Evolutionary conservation across 768 basidiomycete genomes (phyloP).

Genomic region (Boletus barrowsii): DNA sequence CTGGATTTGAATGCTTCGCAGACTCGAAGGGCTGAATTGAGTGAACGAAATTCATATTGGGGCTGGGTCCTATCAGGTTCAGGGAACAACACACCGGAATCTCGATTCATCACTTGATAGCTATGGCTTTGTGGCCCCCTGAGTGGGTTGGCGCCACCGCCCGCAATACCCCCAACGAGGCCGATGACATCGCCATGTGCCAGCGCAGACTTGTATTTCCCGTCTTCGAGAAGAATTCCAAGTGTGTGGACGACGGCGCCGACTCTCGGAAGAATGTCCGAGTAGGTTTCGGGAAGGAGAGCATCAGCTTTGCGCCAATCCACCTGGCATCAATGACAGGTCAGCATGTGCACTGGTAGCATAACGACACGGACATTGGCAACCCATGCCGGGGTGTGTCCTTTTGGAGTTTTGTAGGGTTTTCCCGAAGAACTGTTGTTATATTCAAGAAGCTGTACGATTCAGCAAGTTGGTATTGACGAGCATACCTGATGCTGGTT

Average conservation of each 20-base stretch:
- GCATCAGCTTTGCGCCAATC: constrained; percentile 87
- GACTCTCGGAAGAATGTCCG: constrained; percentile 58
- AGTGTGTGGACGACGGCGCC: constrained; percentile 91
- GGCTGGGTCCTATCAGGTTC: constrained; percentile 1
- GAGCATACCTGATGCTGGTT: constrained; percentile 75
- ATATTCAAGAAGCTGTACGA: neutral
- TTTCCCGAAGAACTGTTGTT: constrained; percentile 74
- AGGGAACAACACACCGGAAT: constrained; percentile 64
- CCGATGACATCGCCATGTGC: constrained; percentile 53
- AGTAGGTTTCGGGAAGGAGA: constrained; percentile 71
- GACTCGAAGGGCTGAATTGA: constrained; percentile 60
- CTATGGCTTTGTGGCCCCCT: constrained; percentile 39
- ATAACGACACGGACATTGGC: constrained; percentile 49
- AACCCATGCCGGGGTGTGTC: constrained; percentile 86
- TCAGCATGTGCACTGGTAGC: constrained; percentile 5
- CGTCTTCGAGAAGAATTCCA: constrained; percentile 82
- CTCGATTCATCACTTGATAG: constrained; percentile 85
- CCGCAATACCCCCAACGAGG: constrained; percentile 47
- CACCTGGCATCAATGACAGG: constrained; percentile 48
- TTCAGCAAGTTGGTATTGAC: neutral
- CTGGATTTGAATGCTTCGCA: constrained; percentile 72
- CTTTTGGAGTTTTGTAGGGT: constrained; percentile 85
- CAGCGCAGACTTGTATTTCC: constrained; percentile 75
- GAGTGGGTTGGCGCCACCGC: constrained; percentile 57
- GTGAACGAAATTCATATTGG: constrained; percentile 12